These are phyloP conservation scores for Cyberlindnera maritima DNA, from an alignment of 805 yeast species.

Conservation along the genomic window DNA sequence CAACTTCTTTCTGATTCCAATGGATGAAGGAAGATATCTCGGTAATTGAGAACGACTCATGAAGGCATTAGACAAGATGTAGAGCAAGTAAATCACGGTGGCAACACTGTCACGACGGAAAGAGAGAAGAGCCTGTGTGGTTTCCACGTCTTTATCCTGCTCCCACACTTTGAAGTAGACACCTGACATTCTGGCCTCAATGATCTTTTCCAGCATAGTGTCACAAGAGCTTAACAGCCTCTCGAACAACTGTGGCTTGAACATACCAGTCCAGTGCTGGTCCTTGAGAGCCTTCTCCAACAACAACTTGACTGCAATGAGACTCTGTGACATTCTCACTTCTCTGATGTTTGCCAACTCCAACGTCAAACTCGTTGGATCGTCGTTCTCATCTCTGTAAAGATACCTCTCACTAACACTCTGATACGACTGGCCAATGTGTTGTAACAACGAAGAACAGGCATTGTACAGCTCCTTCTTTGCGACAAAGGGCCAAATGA, in stretches of 20 bases:
- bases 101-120: constrained; percentile 47
- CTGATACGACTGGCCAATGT: constrained; percentile 46
- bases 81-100: constrained; percentile 42
- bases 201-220: constrained; percentile 37
- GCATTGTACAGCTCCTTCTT: constrained; percentile 40
- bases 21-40: constrained; percentile 42
- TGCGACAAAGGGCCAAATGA: constrained; percentile 48
- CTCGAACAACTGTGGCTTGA: constrained; percentile 34
- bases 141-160: constrained; percentile 36
- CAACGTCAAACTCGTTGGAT: constrained; percentile 43
- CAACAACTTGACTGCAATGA: constrained; percentile 38
- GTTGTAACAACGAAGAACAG: constrained; percentile 36
- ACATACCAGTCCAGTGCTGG: constrained; percentile 34
- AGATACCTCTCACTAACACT: constrained; percentile 46
- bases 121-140: constrained; percentile 38
- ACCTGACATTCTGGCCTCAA: constrained; percentile 50
- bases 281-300: constrained; percentile 36
- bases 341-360: constrained; percentile 45
- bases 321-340: constrained; percentile 44
- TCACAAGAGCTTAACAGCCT: constrained; percentile 38
- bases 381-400: constrained; percentile 45
- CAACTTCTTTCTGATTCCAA: constrained; percentile 40
- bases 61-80: constrained; percentile 41
- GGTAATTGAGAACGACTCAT: constrained; percentile 38
- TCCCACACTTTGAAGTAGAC: constrained; percentile 45